Base-by-base conservation (phyloP, 345 rosid genomes). In the Syzygium jambos region DNA sequence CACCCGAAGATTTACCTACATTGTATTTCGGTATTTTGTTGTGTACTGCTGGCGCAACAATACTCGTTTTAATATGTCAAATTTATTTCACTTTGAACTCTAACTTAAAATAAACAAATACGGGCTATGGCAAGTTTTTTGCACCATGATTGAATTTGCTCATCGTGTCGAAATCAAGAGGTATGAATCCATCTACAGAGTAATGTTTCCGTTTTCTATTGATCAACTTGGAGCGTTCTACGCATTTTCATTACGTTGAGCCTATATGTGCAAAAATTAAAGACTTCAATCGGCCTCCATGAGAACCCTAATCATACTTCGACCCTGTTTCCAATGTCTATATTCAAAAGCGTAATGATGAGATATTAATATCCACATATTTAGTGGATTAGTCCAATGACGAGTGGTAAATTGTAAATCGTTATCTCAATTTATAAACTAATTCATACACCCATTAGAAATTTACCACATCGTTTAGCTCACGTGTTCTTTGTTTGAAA, bases 71-170 rank as follows among this genome's bases (percentile, higher is more conserved):
- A 4, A 9, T 12, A 4, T 34, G 46, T 68, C 46, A 17, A 68
- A 16, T 30, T 7, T 0, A 2, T 30, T 65, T 65, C 11, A 4
- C 9, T 65, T 16, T 8, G 11, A 7, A 0, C 0, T 30, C 11
- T 7, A 8, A 30, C 6, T 16, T 16, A 7, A 7, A 29, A 14
- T 29, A 11, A 53, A 53, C 8, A 22, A 53, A 19, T 3, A 6
- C 22, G 22, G 10, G 41, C 1, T 65, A 65, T 65, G 41, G 8
- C 3, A 1, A 29, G 41, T 12, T 65, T 65, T 29, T 65, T 29
- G 78, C 41, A 15, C 17, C 3, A 1, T 15, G 78, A 65, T 29
- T 16, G 11, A 65, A 29, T 7, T 15, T 65, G 38, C 41, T 63
- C 77, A 3, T 17, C 5, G 15, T 30, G 78, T 65, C 2, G 2